Base-by-base conservation (phyloP, 2,329 filamentous ascomycete genomes). In the Mycocentrospora acerina region DNA sequence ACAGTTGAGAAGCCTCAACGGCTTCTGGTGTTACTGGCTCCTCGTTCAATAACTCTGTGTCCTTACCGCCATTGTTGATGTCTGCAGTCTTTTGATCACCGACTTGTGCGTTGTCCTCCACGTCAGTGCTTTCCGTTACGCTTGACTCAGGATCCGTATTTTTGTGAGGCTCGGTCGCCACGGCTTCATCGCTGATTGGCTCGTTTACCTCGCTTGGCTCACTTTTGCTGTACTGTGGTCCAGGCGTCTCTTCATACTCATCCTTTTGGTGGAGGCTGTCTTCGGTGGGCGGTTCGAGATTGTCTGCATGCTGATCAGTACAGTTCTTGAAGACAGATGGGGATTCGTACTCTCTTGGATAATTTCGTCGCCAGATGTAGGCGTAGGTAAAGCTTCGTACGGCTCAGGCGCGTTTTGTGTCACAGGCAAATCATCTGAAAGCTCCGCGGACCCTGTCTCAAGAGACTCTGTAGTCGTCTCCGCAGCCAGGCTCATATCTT, bases 191-290 rank as follows among this genome's bases (percentile, higher is more conserved):
- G 76, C 75, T 31, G 86, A 85, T 22, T 95, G 89, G 89, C 94
- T 88, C 68, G 59, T 90, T 12, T 95, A 88, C 89, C 87, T 87
- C 57, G 68, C 91, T 18, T 75, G 90, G 39, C 5, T 28, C 5
- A 11, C 12, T 7, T 28, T 28, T 11, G 14, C 26, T 28, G 26
- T n/a, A 5, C 26, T 6, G 12, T 28, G 12, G 26, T 7, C 5
- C 26, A 12, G 12, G 26, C 26, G 12, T 28, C 12, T 15, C 26
- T 28, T 28, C 26, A 13, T 5, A 5, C 14, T 28, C 26, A 12
- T 15, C n/a, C n/a, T n/a, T n/a, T n/a, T n/a, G n/a, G n/a, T n/a
- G n/a, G n/a, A n/a, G n/a, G n/a, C n/a, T n/a, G n/a, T n/a, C n/a
- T n/a, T n/a, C 19, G 19, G 9, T 9, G 19, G 9, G 19, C 19